Evolutionary conservation across 2,329 filamentous ascomycete species (phyloP), one percentile per base, ranked within the genome.

Genomic region (Sordariomycetes sp.): DNA sequence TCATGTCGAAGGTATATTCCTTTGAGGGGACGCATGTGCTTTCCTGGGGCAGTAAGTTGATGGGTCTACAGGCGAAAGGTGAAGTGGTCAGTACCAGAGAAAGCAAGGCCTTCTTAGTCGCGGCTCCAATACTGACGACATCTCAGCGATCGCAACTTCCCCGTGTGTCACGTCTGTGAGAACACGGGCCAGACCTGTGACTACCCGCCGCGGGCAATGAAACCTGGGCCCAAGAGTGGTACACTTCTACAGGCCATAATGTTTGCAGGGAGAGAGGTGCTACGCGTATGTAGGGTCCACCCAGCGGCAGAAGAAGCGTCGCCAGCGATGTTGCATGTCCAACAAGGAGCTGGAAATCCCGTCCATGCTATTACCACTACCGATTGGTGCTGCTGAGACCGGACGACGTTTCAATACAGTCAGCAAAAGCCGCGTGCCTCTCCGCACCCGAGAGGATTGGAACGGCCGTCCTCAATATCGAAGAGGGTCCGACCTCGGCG

Each of bases 161-260:
- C 63, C 36, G 36, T 57, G 6, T 63, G 62, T 45, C 57, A 57
- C 4, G 62, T 64, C 54, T 68, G 66, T 59, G 54, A 57, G 20
- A 62, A 65, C 52, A 58, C 62, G 22, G 54, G 53, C 4, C 58
- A 60, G 39, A 35, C 32, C 17, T 67, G 65, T 59, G 59, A 61
- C 32, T 67, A 67, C 56, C 65, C 65, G 5, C 56, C 60, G 6
- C 61, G 61, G 8, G 58, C 65, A 3, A 54, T 60, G 54, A 67
- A 65, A 55, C 65, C 65, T 1, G 65, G 65, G 1, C 65, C 65
- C n/a, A 67, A 67, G 58, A 62, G 62, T 28, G 67, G 67, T 61
- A 12, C 35, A 42, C 45, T 10, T 7, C n/a, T 32, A 3, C 34
- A 22, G 7, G 34, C 39, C 15, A 10, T 13, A 32, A 50, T 3